Conservation (phyloP, 305 asterid genomes). For the Solanum hybrid region DNA sequence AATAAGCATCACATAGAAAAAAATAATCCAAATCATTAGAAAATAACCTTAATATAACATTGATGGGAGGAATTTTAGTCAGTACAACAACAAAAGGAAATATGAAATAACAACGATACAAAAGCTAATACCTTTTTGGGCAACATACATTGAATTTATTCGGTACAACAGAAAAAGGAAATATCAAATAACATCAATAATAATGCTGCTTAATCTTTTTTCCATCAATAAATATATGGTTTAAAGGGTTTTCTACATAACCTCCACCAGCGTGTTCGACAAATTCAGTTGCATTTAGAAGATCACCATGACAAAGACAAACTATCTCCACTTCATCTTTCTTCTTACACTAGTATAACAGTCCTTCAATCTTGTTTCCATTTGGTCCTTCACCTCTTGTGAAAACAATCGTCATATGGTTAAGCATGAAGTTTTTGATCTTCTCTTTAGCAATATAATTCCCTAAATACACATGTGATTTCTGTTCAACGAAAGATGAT, state of each 20-base stretch:
- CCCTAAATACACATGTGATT: not conserved
- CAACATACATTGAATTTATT: too few species aligned
- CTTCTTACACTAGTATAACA: too few species aligned
- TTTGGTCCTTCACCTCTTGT: not conserved
- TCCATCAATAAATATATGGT: too few species aligned
- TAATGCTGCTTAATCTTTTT: too few species aligned
- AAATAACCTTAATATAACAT: not conserved
- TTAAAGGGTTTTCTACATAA: too few species aligned
- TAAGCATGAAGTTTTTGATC: slow-evolving; percentile 6
- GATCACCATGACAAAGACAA: too few species aligned
- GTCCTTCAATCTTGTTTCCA: not conserved
- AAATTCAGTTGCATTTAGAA: too few species aligned
- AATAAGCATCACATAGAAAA: not conserved
- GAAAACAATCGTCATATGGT: slow-evolving; percentile 5
- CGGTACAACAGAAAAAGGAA: not conserved
- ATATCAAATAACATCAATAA: not conserved
- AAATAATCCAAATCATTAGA: not conserved
- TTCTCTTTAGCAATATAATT: not conserved
- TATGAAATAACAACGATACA: not conserved
- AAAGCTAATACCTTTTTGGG: not conserved
- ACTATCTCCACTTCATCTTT: too few species aligned
- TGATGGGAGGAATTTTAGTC: not conserved
- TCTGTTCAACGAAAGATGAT: too few species aligned
- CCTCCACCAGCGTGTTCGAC: too few species aligned
- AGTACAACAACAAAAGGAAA: not conserved